phyloP scores from a whole-genome alignment of 2,329 filamentous ascomycete genomes.

The Aspergillus luchuensis region DNA sequence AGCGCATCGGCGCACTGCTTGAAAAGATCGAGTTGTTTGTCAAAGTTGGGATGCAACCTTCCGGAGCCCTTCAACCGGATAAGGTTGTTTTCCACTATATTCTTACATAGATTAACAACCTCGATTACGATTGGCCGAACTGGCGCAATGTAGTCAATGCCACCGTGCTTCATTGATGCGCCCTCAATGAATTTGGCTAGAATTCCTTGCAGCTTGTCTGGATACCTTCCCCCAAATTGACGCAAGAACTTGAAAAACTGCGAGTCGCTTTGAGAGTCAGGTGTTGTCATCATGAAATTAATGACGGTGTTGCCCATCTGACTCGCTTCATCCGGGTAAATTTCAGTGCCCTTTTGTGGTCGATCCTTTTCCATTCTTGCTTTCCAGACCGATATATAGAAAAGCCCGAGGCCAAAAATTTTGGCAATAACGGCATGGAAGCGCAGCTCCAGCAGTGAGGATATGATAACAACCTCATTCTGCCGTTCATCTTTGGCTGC shows the following conservation, averaged over 20 bases:
- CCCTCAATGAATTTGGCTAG: not conserved
- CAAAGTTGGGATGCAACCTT: conserved; percentile 9
- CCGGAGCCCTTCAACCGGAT: conserved; percentile 12
- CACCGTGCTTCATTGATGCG: not conserved
- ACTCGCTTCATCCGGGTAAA: not conserved
- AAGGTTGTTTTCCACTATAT: conserved; percentile 21
- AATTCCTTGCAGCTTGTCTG: not conserved
- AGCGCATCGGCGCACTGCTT: conserved; percentile 1
- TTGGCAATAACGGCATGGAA: conserved; percentile 11
- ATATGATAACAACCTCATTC: conserved; percentile 6
- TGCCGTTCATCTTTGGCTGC: not conserved
- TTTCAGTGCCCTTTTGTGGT: not conserved
- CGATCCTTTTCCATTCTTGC: not conserved
- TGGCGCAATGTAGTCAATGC: not conserved
- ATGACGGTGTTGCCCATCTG: not conserved
- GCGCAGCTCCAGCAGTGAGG: conserved; percentile 15
- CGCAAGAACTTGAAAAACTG: conserved; percentile 15
- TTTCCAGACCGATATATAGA: conserved; percentile 14
- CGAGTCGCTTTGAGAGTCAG: not conserved
- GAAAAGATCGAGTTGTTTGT: conserved; percentile 13
- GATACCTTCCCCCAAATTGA: not conserved
- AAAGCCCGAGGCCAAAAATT: conserved; percentile 12
- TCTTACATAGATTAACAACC: conserved; percentile 11
- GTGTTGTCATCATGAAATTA: not conserved
- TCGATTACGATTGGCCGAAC: conserved; percentile 12